phyloP scores from a whole-genome alignment of 2,329 filamentous ascomycete genomes.

The Exophiala aquamarina region DNA sequence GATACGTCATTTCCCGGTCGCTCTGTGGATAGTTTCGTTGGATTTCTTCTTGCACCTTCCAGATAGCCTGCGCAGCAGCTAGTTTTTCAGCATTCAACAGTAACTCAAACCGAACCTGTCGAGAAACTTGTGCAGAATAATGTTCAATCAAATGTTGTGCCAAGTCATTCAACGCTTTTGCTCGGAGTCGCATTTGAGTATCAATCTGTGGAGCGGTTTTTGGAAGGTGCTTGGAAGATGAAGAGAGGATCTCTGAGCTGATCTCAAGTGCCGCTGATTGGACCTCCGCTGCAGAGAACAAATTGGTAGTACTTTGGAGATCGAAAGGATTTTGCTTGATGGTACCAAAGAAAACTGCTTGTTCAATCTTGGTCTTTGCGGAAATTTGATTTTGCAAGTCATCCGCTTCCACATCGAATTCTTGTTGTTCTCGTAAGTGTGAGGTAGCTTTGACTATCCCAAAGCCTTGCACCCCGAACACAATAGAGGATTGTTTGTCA shows the following conservation, averaged over 20 bases:
- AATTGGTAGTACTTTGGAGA: slow-evolving; percentile 67
- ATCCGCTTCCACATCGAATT: slow-evolving; percentile 47
- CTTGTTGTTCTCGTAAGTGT: slow-evolving; percentile 35
- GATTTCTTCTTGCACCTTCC: slow-evolving; percentile 75
- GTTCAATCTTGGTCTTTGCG: slow-evolving; percentile 85
- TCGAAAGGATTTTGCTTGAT: slow-evolving; percentile 84
- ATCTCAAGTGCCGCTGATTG: slow-evolving; percentile 74
- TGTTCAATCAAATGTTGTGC: slow-evolving; percentile 69
- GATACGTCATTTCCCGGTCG: slow-evolving; percentile 66
- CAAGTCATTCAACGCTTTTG: slow-evolving; percentile 72
- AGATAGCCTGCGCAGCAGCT: slow-evolving; percentile 74
- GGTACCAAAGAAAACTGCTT: slow-evolving; percentile 89
- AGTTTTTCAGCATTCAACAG: slow-evolving; percentile 91
- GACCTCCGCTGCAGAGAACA: slow-evolving; percentile 69
- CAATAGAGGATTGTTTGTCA: slow-evolving; percentile 42
- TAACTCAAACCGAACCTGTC: slow-evolving; percentile 71
- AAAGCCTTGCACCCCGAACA: slow-evolving; percentile 58
- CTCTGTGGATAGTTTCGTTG: slow-evolving; percentile 56
- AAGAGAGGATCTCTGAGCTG: slow-evolving; percentile 78
- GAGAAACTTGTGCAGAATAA: slow-evolving; percentile 63
- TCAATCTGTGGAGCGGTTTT: slow-evolving; percentile 74
- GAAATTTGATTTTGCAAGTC: slow-evolving; percentile 56
- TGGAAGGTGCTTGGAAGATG: slow-evolving; percentile 71
- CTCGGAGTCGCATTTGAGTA: slow-evolving; percentile 72
- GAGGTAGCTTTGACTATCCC: slow-evolving; percentile 52